Conservation (phyloP, 2,329 filamentous ascomycete genomes). For the Epichloe festucae region DNA sequence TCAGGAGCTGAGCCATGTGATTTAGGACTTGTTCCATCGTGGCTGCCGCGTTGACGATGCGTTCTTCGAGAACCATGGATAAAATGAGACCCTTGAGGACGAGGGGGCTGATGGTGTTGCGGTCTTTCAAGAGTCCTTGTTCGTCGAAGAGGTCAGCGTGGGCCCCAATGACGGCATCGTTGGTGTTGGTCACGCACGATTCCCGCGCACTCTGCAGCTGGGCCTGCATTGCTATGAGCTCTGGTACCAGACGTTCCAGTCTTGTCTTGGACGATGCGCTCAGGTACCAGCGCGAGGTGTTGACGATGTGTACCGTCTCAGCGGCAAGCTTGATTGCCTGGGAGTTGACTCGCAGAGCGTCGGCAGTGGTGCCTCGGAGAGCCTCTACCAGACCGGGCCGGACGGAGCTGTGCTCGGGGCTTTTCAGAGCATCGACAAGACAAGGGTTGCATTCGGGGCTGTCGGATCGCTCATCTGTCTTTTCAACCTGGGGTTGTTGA, state of each 20-base stretch:
- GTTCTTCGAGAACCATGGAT: slow-evolving; percentile 34
- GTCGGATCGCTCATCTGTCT: slow-evolving; percentile 8
- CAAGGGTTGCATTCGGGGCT: slow-evolving; percentile 10
- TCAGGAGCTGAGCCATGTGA: slow-evolving; percentile 23
- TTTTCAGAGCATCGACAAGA: slow-evolving; percentile 24
- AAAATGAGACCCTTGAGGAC: slow-evolving; percentile 28
- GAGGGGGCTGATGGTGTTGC: slow-evolving; percentile 12
- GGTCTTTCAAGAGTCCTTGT: slow-evolving; percentile 21
- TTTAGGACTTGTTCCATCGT: slow-evolving; percentile 23
- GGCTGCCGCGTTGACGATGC: slow-evolving; percentile 16
- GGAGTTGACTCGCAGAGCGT: slow-evolving; percentile 13
- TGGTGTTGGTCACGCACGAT: slow-evolving; percentile 20
- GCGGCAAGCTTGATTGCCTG: slow-evolving; percentile 13
- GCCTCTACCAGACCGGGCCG: slow-evolving; percentile 19
- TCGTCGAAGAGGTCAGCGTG: slow-evolving; percentile 29
- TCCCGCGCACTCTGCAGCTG: slow-evolving; percentile 16
- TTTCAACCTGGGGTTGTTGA: neutral
- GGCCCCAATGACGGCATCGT: slow-evolving; percentile 25
- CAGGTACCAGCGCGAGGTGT: slow-evolving; percentile 18
- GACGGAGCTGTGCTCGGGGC: slow-evolving; percentile 21
- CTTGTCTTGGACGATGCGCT: slow-evolving; percentile 9
- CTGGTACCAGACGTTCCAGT: slow-evolving; percentile 10
- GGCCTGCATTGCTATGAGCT: slow-evolving; percentile 12
- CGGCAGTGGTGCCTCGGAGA: slow-evolving; percentile 17
- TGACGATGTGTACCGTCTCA: slow-evolving; percentile 15